Evolutionary conservation across 176 grass and related monocot species (phyloP), one percentile per base, ranked within the genome.

Genomic region (Oryza glumipatula): DNA sequence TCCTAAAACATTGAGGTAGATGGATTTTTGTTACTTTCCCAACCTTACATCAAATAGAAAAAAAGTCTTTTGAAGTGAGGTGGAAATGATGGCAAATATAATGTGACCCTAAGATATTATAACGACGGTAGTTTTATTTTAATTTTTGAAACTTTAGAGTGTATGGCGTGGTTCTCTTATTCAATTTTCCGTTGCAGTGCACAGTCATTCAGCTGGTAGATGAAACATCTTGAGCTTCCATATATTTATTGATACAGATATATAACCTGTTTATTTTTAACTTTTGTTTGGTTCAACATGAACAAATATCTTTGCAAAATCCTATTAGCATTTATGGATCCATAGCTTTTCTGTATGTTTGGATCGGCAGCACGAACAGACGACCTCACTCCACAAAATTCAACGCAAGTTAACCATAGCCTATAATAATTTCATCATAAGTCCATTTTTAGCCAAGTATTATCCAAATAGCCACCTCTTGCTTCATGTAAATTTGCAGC

Each of bases 401-500:
- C 58, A 63, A n/a, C n/a, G 9, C 9, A 9, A 63, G n/a, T 23
- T 22, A 63, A 8, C 58, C 22, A 23, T 63, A 63, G 8, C n/a
- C 58, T 23, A 23, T 63, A 63, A 23, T 63, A 63, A 23, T 63
- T 13, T n/a, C n/a, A 63, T 23, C 58, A 23, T 23, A 63, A 63
- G n/a, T 0, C 9, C n/a, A 21, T 58, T 7, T n/a, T 58, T 9
- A 58, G 54, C 19, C 54, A 58, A 21, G 2, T 19, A 22, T 58
- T 58, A 63, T n/a, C 58, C 4, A 23, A 4, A 23, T 19, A 4
- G 58, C 36, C n/a, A 12, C 12, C 8, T 14, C 26, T 66, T 39
- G 5, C 3, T 17, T 86, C 49, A 90, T 23, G 74, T 94, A 82
- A 89, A 84, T 63, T 80, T 88, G 91, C 94, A 97, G 9, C 67